Evolutionary conservation across 2,329 filamentous ascomycete genomes (phyloP).

Genomic region (Exophiala xenobiotica): DNA sequence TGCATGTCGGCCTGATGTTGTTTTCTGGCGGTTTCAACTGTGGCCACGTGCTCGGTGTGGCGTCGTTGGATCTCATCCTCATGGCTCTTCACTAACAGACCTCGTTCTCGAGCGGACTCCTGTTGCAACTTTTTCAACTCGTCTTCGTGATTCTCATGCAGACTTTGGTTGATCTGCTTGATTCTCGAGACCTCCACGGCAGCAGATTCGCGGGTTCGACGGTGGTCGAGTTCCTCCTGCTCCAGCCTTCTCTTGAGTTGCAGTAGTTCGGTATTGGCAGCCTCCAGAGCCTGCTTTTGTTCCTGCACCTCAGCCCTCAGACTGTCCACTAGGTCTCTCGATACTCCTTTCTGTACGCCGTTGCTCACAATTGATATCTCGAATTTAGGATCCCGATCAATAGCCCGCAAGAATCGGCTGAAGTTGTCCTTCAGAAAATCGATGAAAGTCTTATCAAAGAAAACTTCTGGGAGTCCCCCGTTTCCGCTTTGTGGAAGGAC

Average conservation of each 20-base stretch:
- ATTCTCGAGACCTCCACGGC: constrained; percentile 57
- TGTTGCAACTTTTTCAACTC: constrained; percentile 56
- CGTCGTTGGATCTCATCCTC: constrained; percentile 34
- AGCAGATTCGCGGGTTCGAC: constrained; percentile 61
- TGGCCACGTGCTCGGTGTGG: constrained; percentile 50
- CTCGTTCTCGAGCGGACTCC: constrained; percentile 32
- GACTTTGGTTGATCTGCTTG: constrained; percentile 66
- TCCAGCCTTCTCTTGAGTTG: constrained; percentile 57
- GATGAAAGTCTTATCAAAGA: constrained; percentile 81
- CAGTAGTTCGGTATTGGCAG: constrained; percentile 57
- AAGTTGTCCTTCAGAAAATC: constrained; percentile 97
- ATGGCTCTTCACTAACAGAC: constrained; percentile 20
- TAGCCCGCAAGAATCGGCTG: constrained; percentile 75
- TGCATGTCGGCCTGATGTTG: constrained; percentile 48
- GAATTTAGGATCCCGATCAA: constrained; percentile 85
- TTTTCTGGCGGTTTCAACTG: constrained; percentile 43
- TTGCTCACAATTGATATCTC: constrained; percentile 80
- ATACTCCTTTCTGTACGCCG: constrained; percentile 82
- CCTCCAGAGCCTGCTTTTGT: constrained; percentile 61
- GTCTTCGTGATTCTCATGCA: constrained; percentile 68
- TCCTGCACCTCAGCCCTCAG: constrained; percentile 75
- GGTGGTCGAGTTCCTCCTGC: constrained; percentile 72
- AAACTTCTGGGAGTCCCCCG: constrained; percentile 71
- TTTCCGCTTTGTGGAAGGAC: constrained; percentile 66
- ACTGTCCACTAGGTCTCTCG: constrained; percentile 87